A percentile compares a stretch with the other conserved stretches of the same genome.
phyloP scores from a whole-genome alignment of 352 stramenopile species.

The Phytophthora macrochlamydospora region DNA sequence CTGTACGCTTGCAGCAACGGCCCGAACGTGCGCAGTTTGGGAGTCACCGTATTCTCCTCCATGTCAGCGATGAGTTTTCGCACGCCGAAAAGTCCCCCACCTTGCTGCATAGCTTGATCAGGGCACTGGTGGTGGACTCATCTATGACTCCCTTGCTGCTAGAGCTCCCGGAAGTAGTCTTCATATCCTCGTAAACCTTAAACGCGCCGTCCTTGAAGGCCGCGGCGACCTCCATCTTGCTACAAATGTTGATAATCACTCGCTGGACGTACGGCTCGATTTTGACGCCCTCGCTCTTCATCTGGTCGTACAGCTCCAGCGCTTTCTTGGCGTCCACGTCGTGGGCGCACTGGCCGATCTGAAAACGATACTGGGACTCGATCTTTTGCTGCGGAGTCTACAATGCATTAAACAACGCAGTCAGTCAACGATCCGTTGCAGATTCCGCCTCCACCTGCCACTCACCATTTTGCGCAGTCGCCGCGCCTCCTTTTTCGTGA shows the following conservation, averaged over 20 bases:
- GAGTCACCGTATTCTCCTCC: slow-evolving; percentile 45
- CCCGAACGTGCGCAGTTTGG: slow-evolving; percentile 78
- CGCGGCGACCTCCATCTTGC: slow-evolving; percentile 43
- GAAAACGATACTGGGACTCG: slow-evolving; percentile 41
- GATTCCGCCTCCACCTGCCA: background rate
- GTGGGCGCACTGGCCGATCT: slow-evolving; percentile 50
- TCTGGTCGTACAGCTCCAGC: slow-evolving; percentile 57
- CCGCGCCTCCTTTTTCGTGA: slow-evolving; percentile 47
- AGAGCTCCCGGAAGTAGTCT: slow-evolving; percentile 29
- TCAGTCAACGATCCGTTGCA: background rate
- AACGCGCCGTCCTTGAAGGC: slow-evolving; percentile 50
- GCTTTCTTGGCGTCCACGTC: slow-evolving; percentile 42
- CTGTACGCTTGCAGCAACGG: slow-evolving; percentile 70
- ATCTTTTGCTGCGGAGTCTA: slow-evolving; percentile 53
- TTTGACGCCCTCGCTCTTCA: slow-evolving; percentile 41
- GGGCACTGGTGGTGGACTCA: slow-evolving; percentile 74
- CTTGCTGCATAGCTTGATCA: slow-evolving; percentile 79
- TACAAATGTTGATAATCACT: slow-evolving; percentile 67
- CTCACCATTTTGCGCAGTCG: slow-evolving; percentile 58
- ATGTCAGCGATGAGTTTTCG: slow-evolving; percentile 58
- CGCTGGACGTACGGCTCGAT: slow-evolving; percentile 58
- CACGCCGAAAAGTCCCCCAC: slow-evolving; percentile 60
- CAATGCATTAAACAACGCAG: background rate
- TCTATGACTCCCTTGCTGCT: slow-evolving; percentile 38
- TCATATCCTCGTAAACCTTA: slow-evolving; percentile 73